Base-by-base conservation (phyloP, 1,139 yeast genomes). In the Blastobotrys elegans region DNA sequence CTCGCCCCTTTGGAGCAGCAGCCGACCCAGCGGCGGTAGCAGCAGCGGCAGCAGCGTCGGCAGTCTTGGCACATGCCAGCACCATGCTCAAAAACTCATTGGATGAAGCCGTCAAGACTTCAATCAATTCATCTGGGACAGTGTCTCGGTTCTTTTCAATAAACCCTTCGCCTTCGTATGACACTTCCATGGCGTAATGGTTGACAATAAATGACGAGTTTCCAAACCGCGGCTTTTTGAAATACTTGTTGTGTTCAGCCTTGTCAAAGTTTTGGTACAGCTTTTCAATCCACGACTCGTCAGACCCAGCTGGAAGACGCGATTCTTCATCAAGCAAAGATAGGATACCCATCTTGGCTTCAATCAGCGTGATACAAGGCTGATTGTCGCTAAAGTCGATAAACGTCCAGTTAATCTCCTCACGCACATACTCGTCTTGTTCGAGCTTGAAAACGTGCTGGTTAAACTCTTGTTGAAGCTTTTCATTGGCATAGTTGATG, bases 91-190 rank as follows among this genome's bases (percentile, higher is more conserved):
- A 69, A 57, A 90, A 77, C 30, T 70, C 75, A 63, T 86, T 90
- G 16, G 76, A 71, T 0, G 96, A 71, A 21, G 75, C 76, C 58
- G 79, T 80, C 71, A 92, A 76, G 11, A 88, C 92, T 53, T 88
- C 96, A 55, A 90, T 72, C 61, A 89, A 95, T 30, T 96, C 96
- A 61, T 92, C 97, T 32, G 97, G 94, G 50, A 92, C 97, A 3
- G 97, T 88, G 67, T 92, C 98, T 70, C 97, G 81, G 64, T 92
- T 92, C 74, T 92, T 92, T 68, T 92, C 98, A 60, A 92, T 85
- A 64, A 92, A 92, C 1, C 98, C 97, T 52, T 88, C 97, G 46
- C 85, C 79, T 62, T 90, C 96, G 67, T 92, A 92, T 35, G 89
- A 71, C 38, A 92, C 98, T 61, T 92, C 97, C 65, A 88, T 79